Conservation (phyloP, 768 basidiomycete species). For the Boletus bicolor region DNA sequence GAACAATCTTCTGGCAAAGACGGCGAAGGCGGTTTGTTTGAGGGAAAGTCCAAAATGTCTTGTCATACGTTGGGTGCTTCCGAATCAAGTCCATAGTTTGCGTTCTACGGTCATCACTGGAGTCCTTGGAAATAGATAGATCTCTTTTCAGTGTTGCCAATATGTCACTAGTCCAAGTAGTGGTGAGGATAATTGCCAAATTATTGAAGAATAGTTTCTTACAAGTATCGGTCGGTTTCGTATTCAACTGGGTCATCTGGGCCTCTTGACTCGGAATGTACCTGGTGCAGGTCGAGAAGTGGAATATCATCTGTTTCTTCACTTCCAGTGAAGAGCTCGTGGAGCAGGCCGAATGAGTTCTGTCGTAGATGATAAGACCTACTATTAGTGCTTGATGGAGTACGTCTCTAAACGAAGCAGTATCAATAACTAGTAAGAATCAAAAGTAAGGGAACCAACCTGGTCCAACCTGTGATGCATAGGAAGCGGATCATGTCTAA, state of each 20-base stretch:
- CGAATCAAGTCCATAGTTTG: constrained; percentile 85
- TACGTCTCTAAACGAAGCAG: constrained; percentile 12
- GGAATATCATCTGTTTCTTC: constrained; percentile 53
- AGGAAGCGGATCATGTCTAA: constrained; percentile 53
- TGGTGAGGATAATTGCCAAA: constrained; percentile 2
- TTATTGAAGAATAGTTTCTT: constrained; percentile 26
- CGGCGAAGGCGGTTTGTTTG: constrained; percentile 72
- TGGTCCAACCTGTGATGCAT: constrained; percentile 26
- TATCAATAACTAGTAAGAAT: constrained; percentile 13
- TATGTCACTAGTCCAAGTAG: constrained; percentile 49
- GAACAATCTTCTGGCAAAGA: constrained; percentile 79
- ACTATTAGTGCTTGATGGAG: constrained; percentile 19
- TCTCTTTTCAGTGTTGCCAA: constrained; percentile 63
- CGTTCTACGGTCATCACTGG: constrained; percentile 61
- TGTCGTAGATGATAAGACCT: constrained; percentile 50
- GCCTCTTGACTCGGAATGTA: constrained; percentile 31
- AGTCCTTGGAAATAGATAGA: constrained; percentile 44
- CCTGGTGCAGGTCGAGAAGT: constrained; percentile 48
- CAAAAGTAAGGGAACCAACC: constrained; percentile 25
- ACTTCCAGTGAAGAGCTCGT: constrained; percentile 63
- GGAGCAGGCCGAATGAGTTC: constrained; percentile 58
- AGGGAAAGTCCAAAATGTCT: constrained; percentile 83
- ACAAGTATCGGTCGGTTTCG: constrained; percentile 75
- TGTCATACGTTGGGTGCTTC: constrained; percentile 86
- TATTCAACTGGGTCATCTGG: constrained; percentile 41